A percentile compares a stretch with the other conserved stretches of the same genome.
Evolutionary conservation across 2,329 filamentous ascomycete species (phyloP).

Genomic region (Claviceps pazoutovae): DNA sequence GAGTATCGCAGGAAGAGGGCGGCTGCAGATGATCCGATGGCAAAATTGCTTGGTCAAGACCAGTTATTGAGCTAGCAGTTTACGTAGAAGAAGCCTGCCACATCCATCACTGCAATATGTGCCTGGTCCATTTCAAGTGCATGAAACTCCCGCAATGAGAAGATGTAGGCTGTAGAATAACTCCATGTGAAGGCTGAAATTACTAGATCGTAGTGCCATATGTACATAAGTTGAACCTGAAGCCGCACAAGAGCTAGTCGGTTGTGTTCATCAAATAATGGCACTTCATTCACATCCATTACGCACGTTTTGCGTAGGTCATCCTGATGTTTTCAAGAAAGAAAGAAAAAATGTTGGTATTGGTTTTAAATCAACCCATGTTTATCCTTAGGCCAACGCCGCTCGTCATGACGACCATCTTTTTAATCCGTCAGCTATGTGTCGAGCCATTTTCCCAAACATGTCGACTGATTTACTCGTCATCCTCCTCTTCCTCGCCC

Average conservation of each 20-base stretch:
- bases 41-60: constrained; percentile 61
- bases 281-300: not conserved
- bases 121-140: not conserved
- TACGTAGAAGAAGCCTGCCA: not conserved
- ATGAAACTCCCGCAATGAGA: not conserved
- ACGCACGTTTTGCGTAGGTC: not conserved
- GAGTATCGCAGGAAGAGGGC: constrained; percentile 65
- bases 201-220: not conserved
- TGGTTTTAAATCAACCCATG: constrained; percentile 27
- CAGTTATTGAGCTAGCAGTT: constrained; percentile 33
- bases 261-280: not conserved
- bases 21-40: constrained; percentile 75
- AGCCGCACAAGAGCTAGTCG: not conserved
- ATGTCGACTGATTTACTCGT: constrained; percentile 41
- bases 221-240: not conserved
- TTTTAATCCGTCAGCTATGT: constrained; percentile 24
- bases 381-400: constrained; percentile 38
- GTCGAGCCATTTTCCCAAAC: constrained; percentile 17
- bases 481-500: constrained; percentile 76
- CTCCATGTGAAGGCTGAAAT: not conserved
- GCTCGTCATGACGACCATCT: constrained; percentile 31
- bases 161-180: not conserved
- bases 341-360: constrained; percentile 8
- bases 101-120: not conserved
- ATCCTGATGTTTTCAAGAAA: not conserved